Conservation (phyloP, 805 yeast species). For the Starmerella gropengiesseri region DNA sequence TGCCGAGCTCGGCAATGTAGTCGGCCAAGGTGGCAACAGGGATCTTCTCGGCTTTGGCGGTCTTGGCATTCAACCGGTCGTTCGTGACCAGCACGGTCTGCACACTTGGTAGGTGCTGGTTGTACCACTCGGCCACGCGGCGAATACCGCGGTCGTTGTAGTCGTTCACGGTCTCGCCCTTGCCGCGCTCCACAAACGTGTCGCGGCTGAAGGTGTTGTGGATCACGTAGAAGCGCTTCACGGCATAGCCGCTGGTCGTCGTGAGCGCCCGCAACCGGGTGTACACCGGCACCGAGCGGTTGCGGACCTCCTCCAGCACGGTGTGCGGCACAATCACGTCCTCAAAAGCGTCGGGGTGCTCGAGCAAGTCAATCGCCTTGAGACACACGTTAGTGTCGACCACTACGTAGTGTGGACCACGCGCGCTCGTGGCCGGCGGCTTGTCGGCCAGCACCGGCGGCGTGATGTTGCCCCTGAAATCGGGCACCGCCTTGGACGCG, state of each 20-base stretch:
- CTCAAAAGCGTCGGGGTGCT: slow-evolving; percentile 59
- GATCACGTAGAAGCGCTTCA: slow-evolving; percentile 78
- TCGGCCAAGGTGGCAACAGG: slow-evolving; percentile 48
- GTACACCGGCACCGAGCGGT: slow-evolving; percentile 77
- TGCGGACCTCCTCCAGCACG: slow-evolving; percentile 84
- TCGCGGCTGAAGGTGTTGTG: slow-evolving; percentile 80
- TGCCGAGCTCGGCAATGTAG: slow-evolving; percentile 53
- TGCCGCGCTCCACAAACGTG: slow-evolving; percentile 53
- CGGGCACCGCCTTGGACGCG: slow-evolving; percentile 35
- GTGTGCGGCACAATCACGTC: slow-evolving; percentile 95
- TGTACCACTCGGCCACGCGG: slow-evolving; percentile 60
- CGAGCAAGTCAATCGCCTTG: slow-evolving; percentile 82
- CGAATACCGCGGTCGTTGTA: slow-evolving; percentile 87
- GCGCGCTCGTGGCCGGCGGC: slow-evolving; percentile 30
- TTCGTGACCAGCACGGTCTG: slow-evolving; percentile 47
- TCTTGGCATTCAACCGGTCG: slow-evolving; percentile 54
- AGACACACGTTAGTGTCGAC: slow-evolving; percentile 82
- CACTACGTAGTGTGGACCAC: slow-evolving; percentile 70
- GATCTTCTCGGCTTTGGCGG: slow-evolving; percentile 46
- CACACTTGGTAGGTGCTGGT: slow-evolving; percentile 43
- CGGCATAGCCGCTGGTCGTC: slow-evolving; percentile 37
- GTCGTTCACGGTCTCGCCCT: slow-evolving; percentile 71
- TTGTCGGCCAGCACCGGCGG: slow-evolving; percentile 46
- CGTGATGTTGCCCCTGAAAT: slow-evolving; percentile 58
- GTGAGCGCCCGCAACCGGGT: slow-evolving; percentile 69